Percentiles rank a stretch among this genome's conserved stretches.
phyloP scores from a whole-genome alignment of 2,329 filamentous ascomycete genomes.

The Neophaeococcomyces aloes region DNA sequence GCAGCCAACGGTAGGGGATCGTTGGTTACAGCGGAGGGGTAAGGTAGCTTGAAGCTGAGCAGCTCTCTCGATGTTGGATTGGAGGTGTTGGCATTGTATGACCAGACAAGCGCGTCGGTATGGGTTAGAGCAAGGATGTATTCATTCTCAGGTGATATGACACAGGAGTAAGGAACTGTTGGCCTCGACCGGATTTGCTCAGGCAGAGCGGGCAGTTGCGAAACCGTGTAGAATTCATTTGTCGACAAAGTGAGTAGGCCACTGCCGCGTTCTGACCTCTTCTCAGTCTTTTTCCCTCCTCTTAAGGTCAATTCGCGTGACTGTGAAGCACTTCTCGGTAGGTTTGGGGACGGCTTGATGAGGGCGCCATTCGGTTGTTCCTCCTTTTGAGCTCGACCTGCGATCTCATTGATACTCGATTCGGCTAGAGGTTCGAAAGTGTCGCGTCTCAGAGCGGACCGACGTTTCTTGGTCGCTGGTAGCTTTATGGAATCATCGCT shows the following conservation, averaged over 20 bases:
- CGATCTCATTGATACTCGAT: constrained; percentile 16
- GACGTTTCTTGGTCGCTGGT: constrained; percentile 37
- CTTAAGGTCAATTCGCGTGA: constrained; percentile 30
- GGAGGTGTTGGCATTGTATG: constrained; percentile 55
- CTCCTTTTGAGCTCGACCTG: too few species aligned
- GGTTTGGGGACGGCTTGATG: constrained; percentile 5
- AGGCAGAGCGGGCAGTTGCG: constrained; percentile 72
- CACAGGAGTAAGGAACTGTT: constrained; percentile 48
- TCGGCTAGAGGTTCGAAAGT: constrained; percentile 24
- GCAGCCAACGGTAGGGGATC: constrained; percentile 73
- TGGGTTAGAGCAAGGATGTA: constrained; percentile 74
- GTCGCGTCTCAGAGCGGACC: constrained; percentile 32
- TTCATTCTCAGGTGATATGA: constrained; percentile 53
- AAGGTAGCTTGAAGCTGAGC: constrained; percentile 68
- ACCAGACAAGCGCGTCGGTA: constrained; percentile 79
- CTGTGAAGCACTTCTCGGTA: constrained; percentile 14
- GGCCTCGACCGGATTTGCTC: constrained; percentile 60
- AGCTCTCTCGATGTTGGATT: constrained; percentile 58
- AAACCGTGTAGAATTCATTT: constrained; percentile 74
- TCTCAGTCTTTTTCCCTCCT: constrained; percentile 29
- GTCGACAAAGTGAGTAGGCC: constrained; percentile 45
- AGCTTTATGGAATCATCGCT: constrained; percentile 37
- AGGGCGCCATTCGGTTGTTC: constrained; percentile 12
- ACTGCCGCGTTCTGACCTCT: constrained; percentile 24
- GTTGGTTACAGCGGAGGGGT: constrained; percentile 53